Percentiles rank a stretch among this genome's conserved stretches.
These are phyloP conservation scores for Cicer pinnatifidum DNA, from an alignment of 306 rosid species.

Conservation along the genomic window DNA sequence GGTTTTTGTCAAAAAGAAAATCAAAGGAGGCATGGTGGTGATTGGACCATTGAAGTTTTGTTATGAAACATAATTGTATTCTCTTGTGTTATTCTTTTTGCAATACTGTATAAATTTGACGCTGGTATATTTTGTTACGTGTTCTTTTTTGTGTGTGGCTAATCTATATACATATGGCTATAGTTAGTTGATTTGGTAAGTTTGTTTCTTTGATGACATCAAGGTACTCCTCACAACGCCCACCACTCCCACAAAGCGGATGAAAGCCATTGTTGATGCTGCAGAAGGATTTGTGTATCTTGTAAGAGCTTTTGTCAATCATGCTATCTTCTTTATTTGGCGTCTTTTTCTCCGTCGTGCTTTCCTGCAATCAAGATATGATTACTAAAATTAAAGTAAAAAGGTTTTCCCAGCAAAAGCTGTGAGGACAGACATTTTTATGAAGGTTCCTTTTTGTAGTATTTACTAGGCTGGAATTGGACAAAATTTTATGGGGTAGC, in stretches of 20 bases:
- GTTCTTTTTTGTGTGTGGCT: neutral
- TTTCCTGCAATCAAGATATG: neutral
- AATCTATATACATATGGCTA: neutral
- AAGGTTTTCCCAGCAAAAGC: neutral
- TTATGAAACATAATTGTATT: neutral
- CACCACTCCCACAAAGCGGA: slow-evolving; percentile 76
- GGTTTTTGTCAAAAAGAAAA: neutral
- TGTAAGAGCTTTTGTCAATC: slow-evolving; percentile 55
- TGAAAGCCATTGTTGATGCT: slow-evolving; percentile 88
- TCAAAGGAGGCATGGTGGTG: neutral
- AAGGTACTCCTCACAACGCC: slow-evolving; percentile 95
- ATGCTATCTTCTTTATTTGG: neutral
- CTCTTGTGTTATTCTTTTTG: neutral
- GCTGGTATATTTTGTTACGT: neutral
- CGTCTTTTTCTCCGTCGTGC: neutral
- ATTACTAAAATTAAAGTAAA: neutral
- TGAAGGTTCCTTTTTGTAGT: neutral
- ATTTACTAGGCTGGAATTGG: neutral
- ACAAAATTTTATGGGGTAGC: neutral
- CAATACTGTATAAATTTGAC: neutral
- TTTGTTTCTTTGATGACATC: slow-evolving; percentile 43
- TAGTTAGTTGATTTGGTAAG: slow-evolving; percentile 34
- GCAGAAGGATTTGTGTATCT: slow-evolving; percentile 94
- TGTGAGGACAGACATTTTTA: neutral
- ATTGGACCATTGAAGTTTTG: neutral